phyloP scores from a whole-genome alignment of 2,329 filamentous ascomycete genomes.

The Botrytis elliptica region DNA sequence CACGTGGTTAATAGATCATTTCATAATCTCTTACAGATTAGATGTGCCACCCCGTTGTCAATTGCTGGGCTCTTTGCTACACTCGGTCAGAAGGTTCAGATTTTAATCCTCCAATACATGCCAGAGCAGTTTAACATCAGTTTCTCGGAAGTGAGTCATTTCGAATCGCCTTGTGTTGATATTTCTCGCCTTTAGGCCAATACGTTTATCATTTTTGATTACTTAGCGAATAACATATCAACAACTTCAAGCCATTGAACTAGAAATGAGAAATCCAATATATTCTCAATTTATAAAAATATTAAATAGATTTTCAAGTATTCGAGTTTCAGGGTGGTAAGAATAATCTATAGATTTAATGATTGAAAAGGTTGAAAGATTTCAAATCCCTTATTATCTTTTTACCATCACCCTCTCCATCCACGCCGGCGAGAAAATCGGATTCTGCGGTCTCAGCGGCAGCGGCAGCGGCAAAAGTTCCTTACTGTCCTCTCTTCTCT shows the following conservation, averaged over 20 bases:
- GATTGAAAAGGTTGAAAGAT: constrained; percentile 49
- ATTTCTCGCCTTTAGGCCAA: background rate
- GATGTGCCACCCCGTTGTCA: background rate
- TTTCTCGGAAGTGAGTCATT: background rate
- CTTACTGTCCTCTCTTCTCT: constrained; percentile 48
- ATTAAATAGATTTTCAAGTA: constrained; percentile 44
- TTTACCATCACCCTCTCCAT: constrained; percentile 42
- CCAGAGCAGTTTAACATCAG: background rate
- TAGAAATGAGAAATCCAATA: constrained; percentile 45
- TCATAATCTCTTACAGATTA: background rate
- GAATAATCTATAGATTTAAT: constrained; percentile 37
- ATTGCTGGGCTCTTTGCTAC: background rate
- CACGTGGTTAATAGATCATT: background rate
- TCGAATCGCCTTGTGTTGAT: background rate
- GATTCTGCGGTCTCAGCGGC: constrained; percentile 30
- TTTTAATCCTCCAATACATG: background rate
- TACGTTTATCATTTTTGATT: background rate
- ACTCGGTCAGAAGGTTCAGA: background rate
- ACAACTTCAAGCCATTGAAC: constrained; percentile 47
- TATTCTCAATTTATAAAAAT: constrained; percentile 47
- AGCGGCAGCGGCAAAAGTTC: constrained; percentile 42
- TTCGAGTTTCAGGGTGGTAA: constrained; percentile 48
- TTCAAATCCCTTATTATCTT: constrained; percentile 57
- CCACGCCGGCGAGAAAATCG: constrained; percentile 36
- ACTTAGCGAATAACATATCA: constrained; percentile 41